Evolutionary conservation across 2,329 filamentous ascomycete genomes (phyloP), one percentile per base, ranked within the genome.

Genomic region (Trichocomaceae sp.): DNA sequence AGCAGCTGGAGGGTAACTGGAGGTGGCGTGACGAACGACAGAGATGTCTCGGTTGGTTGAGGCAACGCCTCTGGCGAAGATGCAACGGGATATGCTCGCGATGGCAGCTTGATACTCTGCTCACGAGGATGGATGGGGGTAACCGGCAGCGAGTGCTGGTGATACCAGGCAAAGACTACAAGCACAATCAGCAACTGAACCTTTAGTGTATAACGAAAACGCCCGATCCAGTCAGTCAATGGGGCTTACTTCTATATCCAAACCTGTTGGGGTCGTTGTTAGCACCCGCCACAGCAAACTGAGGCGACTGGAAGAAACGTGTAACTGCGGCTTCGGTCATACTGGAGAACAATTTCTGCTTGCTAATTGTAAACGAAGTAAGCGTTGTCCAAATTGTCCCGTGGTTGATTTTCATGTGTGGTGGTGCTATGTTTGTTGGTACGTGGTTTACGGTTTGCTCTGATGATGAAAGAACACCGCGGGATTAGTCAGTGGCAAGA

Each of bases 1-100:
- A 97, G 76, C 7, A 95, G 76, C 64, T 83, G 75, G 57, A 85
- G 79, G 1, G 93, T 96, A 29, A 88, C 83, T 2, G 79, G 72
- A 0, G 93, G 92, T 2, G 89, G 89, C 12, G 93, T 97, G 67
- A 97, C 90, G 64, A 97, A 82, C 33, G 87, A 92, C 12, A 97
- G 77, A 4, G 85, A 85, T 0, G 90, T 95, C 59, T 87, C 78
- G 19, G 72, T 72, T 0, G 91, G 87, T 19, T 83, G 74, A 1
- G 82, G 72, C 6, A 96, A 81, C 1, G 79, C 79, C 1, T 80
- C 75, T 5, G 93, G 82, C 2, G 82, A 84, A 1, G 85, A 68
- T 20, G 87, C 75, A 2, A 90, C 86, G 26, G 80, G 63, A 72
- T 90, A 82, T 50, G 81, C 74, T 59, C 78, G 75, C 41, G 72